These are phyloP conservation scores for Rhodotorula graminis DNA, from an alignment of 768 basidiomycete species.

Conservation along the genomic window DNA sequence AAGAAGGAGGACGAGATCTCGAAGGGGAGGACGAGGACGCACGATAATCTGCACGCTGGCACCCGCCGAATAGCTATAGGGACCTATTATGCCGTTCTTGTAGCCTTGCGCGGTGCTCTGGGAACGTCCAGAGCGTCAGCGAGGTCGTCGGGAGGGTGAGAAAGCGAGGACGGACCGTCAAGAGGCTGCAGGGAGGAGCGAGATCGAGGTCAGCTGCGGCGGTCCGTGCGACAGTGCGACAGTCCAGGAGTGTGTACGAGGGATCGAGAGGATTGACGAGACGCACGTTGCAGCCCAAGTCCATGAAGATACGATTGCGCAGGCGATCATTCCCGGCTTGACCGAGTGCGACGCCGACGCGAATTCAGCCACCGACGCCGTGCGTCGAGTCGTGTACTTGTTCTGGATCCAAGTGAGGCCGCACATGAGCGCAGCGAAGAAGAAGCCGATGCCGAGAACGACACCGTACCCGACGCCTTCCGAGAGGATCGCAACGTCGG, in stretches of 20 bases:
- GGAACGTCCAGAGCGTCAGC: too few relatives aligned
- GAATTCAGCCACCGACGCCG: slow-evolving; percentile 56
- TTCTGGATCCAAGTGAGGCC: slow-evolving; percentile 71
- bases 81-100: slow-evolving; percentile 77
- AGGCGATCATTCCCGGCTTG: slow-evolving; percentile 58
- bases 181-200: slow-evolving; percentile 52
- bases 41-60: slow-evolving; percentile 61
- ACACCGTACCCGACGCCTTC: slow-evolving; percentile 23
- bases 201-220: slow-evolving; percentile 46
- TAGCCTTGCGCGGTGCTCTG: slow-evolving; percentile 73
- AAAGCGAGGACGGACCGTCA: too few relatives aligned
- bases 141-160: too few relatives aligned
- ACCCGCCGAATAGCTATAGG: slow-evolving; percentile 56
- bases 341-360: slow-evolving; percentile 55
- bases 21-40: too few relatives aligned
- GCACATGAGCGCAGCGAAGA: slow-evolving; percentile 78
- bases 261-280: too few relatives aligned
- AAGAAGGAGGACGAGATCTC: too few relatives aligned
- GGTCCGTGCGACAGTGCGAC: too few relatives aligned
- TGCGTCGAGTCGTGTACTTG: slow-evolving; percentile 60
- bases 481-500: slow-evolving; percentile 12
- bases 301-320: slow-evolving; percentile 52
- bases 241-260: background rate
- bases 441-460: slow-evolving; percentile 54
- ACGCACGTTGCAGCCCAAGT: background rate